phyloP scores from a whole-genome alignment of 495 filamentous ascomycete species.

The Penicillium nucicola region DNA sequence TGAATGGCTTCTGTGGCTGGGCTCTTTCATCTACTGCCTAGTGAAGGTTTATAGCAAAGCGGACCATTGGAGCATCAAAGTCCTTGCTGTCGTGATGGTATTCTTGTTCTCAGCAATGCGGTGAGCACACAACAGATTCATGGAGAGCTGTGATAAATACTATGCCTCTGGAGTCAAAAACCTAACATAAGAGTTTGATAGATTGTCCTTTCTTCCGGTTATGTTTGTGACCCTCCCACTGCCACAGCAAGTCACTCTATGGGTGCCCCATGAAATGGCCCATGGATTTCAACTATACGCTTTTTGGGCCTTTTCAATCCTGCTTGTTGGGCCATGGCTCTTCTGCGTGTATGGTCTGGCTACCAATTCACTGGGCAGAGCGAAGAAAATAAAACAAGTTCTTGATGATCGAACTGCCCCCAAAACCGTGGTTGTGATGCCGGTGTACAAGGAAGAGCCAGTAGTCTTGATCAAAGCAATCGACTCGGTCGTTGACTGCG shows the following conservation, averaged over 20 bases:
- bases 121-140: conserved; percentile 46
- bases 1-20: conserved; percentile 94
- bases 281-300: conserved; percentile 87
- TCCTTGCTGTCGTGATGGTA: conserved; percentile 74
- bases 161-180: no score
- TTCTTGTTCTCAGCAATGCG: conserved; percentile 69
- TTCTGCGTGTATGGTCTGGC: conserved; percentile 90
- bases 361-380: conserved; percentile 78
- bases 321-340: conserved; percentile 86
- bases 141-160: no score
- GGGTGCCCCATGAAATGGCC: conserved; percentile 68
- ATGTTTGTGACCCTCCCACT: conserved; percentile 94
- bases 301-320: conserved; percentile 87
- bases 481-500: conserved; percentile 90
- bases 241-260: conserved; percentile 62
- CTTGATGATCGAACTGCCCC: conserved; percentile 84
- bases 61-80: conserved; percentile 74
- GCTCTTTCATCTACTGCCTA: conserved; percentile 89
- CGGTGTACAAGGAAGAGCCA: conserved; percentile 91
- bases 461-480: conserved; percentile 83
- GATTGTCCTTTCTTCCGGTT: conserved; percentile 83
- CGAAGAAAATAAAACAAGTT: conserved; percentile 75
- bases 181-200: conserved; percentile 28
- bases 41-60: conserved; percentile 87
- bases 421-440: conserved; percentile 97